A percentile compares a stretch with the other conserved stretches of the same genome.
Evolutionary conservation across 176 grass and related monocot species (phyloP).

Genomic region (Carex myosuroides): DNA sequence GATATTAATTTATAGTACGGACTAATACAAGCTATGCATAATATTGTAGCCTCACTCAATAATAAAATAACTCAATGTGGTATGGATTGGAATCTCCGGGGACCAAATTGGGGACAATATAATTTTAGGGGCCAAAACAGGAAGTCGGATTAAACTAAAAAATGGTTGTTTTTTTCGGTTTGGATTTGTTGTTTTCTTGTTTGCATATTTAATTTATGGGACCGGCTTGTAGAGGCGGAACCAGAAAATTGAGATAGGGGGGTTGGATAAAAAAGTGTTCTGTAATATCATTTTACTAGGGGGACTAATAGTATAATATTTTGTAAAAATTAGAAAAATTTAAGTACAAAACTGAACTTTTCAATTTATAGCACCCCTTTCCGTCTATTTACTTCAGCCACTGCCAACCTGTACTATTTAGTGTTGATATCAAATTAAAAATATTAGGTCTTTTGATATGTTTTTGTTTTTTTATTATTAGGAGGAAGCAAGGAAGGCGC

Average conservation of each 20-base stretch:
- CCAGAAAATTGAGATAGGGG: no score
- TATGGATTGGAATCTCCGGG: not conserved
- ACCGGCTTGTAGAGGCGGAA: not conserved
- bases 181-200: not conserved
- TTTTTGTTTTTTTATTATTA: not conserved
- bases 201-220: not conserved
- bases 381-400: no score
- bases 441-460: not conserved
- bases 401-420: not conserved
- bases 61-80: not conserved
- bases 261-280: no score
- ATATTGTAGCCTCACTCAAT: not conserved
- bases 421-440: not conserved
- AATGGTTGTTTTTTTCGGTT: not conserved
- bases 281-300: no score
- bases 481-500: slow-evolving; percentile 46
- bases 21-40: no score
- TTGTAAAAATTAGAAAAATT: no score
- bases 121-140: not conserved
- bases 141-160: not conserved
- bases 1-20: no score
- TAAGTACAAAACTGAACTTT: no score
- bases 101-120: not conserved
- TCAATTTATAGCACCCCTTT: no score
- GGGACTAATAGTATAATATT: no score